A percentile compares a stretch with the other conserved stretches of the same genome.
These are phyloP conservation scores for Saccharomycopsis javanensis DNA, from an alignment of 805 yeast species.

Conservation along the genomic window DNA sequence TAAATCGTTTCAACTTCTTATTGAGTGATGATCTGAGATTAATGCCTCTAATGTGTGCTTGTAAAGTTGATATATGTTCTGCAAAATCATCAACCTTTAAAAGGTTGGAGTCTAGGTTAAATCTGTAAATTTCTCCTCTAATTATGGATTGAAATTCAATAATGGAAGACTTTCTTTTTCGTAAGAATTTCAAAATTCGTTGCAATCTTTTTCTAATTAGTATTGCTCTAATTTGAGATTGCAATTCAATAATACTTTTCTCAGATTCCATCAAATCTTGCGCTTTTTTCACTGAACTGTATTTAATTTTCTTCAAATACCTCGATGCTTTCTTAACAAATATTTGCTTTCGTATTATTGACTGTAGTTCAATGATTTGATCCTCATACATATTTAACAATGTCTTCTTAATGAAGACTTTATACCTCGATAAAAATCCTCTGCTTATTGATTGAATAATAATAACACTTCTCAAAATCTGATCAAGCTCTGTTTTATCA, in stretches of 20 bases:
- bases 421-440: slow-evolving; percentile 59
- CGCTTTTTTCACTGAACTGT: not conserved
- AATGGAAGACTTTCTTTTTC: not conserved
- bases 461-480: slow-evolving; percentile 30
- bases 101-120: slow-evolving; percentile 1
- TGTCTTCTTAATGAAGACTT: slow-evolving; percentile 51
- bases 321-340: slow-evolving; percentile 1
- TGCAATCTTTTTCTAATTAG: slow-evolving; percentile 22
- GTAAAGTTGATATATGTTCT: slow-evolving; percentile 21
- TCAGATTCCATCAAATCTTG: not conserved
- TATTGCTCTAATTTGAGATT: slow-evolving; percentile 36
- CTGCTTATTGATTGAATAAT: slow-evolving; percentile 59
- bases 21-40: slow-evolving; percentile 19
- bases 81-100: slow-evolving; percentile 9
- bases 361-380: slow-evolving; percentile 40
- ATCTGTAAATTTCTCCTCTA: slow-evolving; percentile 26
- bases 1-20: not conserved
- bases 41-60: slow-evolving; percentile 30
- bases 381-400: slow-evolving; percentile 49
- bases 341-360: slow-evolving; percentile 39
- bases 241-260: slow-evolving; percentile 6
- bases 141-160: slow-evolving; percentile 29
- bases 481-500: slow-evolving; percentile 14
- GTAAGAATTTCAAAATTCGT: not conserved
- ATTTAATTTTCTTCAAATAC: slow-evolving; percentile 1